phyloP scores from a whole-genome alignment of 257 asterid genomes.

The Penstemon barbatus region DNA sequence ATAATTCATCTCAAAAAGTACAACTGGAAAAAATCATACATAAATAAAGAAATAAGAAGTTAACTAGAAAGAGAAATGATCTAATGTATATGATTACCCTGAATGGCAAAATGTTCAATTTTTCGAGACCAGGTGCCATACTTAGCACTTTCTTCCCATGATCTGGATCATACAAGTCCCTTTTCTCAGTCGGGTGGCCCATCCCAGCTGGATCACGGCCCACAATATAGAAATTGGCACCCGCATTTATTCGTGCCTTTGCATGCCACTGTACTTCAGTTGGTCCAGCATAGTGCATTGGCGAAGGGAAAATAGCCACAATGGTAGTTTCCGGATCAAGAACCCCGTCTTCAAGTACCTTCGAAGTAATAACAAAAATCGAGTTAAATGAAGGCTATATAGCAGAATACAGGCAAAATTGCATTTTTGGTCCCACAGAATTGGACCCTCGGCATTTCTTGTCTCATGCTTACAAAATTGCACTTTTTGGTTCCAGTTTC shows the following conservation, averaged over 20 bases:
- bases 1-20: neutral
- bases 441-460: too few species aligned
- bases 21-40: too few species aligned
- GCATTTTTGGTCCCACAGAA: too few species aligned
- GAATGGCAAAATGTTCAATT: constrained; percentile 77
- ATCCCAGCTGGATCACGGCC: constrained; percentile 96
- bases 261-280: constrained; percentile 98
- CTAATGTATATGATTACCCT: constrained; percentile 38
- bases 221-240: constrained; percentile 86
- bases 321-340: constrained; percentile 81
- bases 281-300: constrained; percentile 94
- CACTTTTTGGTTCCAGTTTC: too few species aligned
- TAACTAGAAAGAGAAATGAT: neutral
- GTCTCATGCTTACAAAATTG: too few species aligned
- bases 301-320: constrained; percentile 87
- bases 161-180: constrained; percentile 86
- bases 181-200: constrained; percentile 82
- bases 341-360: constrained; percentile 88
- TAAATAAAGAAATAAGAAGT: neutral
- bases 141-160: constrained; percentile 87
- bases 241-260: constrained; percentile 83
- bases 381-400: neutral
- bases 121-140: constrained; percentile 90
- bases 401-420: neutral
- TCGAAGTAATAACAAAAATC: constrained; percentile 14